A percentile compares a stretch with the other conserved stretches of the same genome.
These are phyloP conservation scores for Cordyceps militaris DNA, from an alignment of 2,329 filamentous ascomycete genomes.

Conservation along the genomic window DNA sequence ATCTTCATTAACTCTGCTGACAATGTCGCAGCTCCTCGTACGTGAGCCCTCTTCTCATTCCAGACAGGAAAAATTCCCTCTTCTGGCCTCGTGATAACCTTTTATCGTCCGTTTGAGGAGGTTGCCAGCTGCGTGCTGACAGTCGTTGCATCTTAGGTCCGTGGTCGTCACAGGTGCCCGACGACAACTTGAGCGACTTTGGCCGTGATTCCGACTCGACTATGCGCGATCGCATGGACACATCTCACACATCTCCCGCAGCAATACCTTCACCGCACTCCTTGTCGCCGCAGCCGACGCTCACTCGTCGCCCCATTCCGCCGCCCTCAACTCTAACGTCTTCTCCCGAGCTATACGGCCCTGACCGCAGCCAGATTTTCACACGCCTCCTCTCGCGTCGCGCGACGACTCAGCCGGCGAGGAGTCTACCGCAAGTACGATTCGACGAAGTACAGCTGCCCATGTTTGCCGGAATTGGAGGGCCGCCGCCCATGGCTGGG, in stretches of 20 bases:
- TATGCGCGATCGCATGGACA: not conserved
- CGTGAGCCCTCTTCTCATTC: slow-evolving; percentile 16
- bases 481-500: slow-evolving; percentile 17
- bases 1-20: slow-evolving; percentile 29
- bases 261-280: slow-evolving; percentile 19
- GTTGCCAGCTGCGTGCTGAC: slow-evolving; percentile 6
- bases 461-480: slow-evolving; percentile 30
- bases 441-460: slow-evolving; percentile 34
- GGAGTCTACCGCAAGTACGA: slow-evolving; percentile 20
- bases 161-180: slow-evolving; percentile 11
- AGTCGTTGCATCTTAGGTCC: slow-evolving; percentile 7
- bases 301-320: slow-evolving; percentile 19
- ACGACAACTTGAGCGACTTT: slow-evolving; percentile 3
- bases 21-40: slow-evolving; percentile 32
- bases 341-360: slow-evolving; percentile 5
- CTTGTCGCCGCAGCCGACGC: slow-evolving; percentile 29
- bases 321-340: slow-evolving; percentile 3
- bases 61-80: not conserved
- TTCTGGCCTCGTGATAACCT: not conserved
- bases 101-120: not conserved
- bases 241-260: slow-evolving; percentile 10
- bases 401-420: not conserved
- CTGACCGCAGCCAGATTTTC: slow-evolving; percentile 12
- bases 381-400: slow-evolving; percentile 7
- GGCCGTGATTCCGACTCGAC: slow-evolving; percentile 2